Evolutionary conservation across 1,284 basidiomycete genomes (phyloP).

Genomic region (Papiliotrema terrestris): DNA sequence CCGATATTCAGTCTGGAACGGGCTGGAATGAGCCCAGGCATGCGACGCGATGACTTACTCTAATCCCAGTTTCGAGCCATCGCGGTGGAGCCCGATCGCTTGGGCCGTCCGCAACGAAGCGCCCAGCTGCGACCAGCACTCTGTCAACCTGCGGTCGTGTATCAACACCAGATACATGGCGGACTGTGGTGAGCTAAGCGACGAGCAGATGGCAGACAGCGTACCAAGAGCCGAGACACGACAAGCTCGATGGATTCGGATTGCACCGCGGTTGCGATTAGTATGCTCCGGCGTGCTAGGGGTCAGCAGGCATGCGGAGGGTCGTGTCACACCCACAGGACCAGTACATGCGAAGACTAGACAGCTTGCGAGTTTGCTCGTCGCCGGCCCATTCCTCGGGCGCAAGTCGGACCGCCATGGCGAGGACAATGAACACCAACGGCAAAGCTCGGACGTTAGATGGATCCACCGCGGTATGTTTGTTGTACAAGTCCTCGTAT

Average conservation of each 20-base stretch:
- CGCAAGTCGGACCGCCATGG: constrained; percentile 77
- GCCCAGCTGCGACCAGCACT: constrained; percentile 93
- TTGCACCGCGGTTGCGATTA: constrained; percentile 85
- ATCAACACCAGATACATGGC: constrained; percentile 82
- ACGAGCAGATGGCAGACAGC: constrained; percentile 25
- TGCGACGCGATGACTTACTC: constrained; percentile 52
- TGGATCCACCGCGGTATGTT: constrained; percentile 69
- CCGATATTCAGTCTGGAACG: constrained; percentile 79
- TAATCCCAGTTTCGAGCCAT: constrained; percentile 69
- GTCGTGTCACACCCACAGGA: constrained; percentile 63
- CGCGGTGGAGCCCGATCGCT: constrained; percentile 86
- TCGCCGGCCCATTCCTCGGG: constrained; percentile 80
- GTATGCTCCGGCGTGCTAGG: constrained; percentile 72
- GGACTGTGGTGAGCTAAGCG: constrained; percentile 56
- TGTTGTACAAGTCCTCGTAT: constrained; percentile 73
- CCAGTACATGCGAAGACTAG: constrained; percentile 86
- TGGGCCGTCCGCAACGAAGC: constrained; percentile 90
- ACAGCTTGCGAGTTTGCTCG: constrained; percentile 66
- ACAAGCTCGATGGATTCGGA: constrained; percentile 85
- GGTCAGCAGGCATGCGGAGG: background rate
- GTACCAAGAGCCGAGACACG: constrained; percentile 75
- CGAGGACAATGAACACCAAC: constrained; percentile 87
- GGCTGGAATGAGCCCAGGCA: constrained; percentile 45
- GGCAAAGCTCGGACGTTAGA: constrained; percentile 84
- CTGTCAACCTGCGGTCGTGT: constrained; percentile 52